A percentile compares a stretch with the other conserved stretches of the same genome.
Evolutionary conservation across 2,329 filamentous ascomycete species (phyloP).

Genomic region (Harringtonia lauricola): DNA sequence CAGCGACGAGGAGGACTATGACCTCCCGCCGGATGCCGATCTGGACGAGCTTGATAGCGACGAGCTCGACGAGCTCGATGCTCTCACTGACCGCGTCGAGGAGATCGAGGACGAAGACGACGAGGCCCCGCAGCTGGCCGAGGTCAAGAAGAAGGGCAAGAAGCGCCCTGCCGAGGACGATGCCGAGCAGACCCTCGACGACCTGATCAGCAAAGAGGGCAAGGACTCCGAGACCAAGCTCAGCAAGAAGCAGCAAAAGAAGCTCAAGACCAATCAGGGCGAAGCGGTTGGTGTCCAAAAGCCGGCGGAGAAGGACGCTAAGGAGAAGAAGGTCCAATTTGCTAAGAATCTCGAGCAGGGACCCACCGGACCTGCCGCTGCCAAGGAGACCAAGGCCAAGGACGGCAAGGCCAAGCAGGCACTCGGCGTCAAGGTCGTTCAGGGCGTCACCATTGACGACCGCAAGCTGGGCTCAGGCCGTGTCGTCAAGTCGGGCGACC

Average conservation of each 20-base stretch:
- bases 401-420: constrained; percentile 35
- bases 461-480: constrained; percentile 83
- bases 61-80: constrained; percentile 65
- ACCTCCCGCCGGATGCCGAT: constrained; percentile 68
- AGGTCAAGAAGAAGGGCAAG: constrained; percentile 57
- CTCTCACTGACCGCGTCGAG: constrained; percentile 58
- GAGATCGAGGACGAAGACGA: constrained; percentile 77
- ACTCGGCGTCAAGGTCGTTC: constrained; percentile 64
- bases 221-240: constrained; percentile 60
- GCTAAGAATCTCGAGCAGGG: constrained; percentile 98
- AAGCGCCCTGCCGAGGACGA: constrained; percentile 81
- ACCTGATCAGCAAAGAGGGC: constrained; percentile 66
- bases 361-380: constrained; percentile 54
- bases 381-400: constrained; percentile 28
- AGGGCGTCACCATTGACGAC: constrained; percentile 90
- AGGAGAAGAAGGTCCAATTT: constrained; percentile 95
- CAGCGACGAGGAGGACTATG: constrained; percentile 63
- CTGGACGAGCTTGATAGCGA: constrained; percentile 62
- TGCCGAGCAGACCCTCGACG: constrained; percentile 62
- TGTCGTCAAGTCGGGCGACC: constrained; percentile 80
- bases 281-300: constrained; percentile 60
- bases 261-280: constrained; percentile 97
- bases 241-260: constrained; percentile 96
- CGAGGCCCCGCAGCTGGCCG: constrained; percentile 52
- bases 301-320: constrained; percentile 52